Base-by-base conservation (phyloP, 2,329 filamentous ascomycete genomes). In the Uncinocarpus reesii region DNA sequence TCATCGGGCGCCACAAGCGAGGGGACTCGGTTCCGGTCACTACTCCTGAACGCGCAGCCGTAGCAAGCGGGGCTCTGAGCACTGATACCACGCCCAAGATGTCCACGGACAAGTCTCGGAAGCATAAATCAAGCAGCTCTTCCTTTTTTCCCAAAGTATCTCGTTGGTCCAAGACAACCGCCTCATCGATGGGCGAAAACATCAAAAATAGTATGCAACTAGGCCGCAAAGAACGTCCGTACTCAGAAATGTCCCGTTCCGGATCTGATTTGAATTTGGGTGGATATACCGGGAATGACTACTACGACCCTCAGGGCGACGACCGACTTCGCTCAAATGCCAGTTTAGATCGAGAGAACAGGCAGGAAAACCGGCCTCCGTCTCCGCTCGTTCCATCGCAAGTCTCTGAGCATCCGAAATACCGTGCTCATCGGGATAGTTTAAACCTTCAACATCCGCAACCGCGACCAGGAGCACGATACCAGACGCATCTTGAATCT, bases 151-250 rank as follows among this genome's bases (percentile, higher is more conserved):
- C 89, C 20, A 95, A 94, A 71, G 89, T 95, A 53, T 96, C 92
- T 4, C 80, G 92, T 36, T 98, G 92, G 92, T 96, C 90, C 0
- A 92, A 93, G 69, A 96, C 90, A 1, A 98, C 92, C 0, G 79
- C 89, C 3, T 95, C 88, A 0, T 94, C 87, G 52, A 80, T 88
- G 36, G 82, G 86, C 37, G 83, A 84, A 57, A 84, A 83, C 34
- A 84, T 89, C 63, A 79, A 83, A 34, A 79, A 78, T 58, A 86
- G 80, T 58, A 64, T 66, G 38, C 69, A 71, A 47, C 42, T 48
- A 42, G 74, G 72, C 37, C 73, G 74, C 41, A 68, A 81, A 71
- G 68, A 80, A 73, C 64, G 82, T 71, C 68, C 81, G 66, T 65
- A 80, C 68, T 75, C 76, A 55, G 65, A 78, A 62, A 66, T 76